Base-by-base conservation (phyloP, 202 grass and related monocot genomes). In the Cymbopogon flexuosus region DNA sequence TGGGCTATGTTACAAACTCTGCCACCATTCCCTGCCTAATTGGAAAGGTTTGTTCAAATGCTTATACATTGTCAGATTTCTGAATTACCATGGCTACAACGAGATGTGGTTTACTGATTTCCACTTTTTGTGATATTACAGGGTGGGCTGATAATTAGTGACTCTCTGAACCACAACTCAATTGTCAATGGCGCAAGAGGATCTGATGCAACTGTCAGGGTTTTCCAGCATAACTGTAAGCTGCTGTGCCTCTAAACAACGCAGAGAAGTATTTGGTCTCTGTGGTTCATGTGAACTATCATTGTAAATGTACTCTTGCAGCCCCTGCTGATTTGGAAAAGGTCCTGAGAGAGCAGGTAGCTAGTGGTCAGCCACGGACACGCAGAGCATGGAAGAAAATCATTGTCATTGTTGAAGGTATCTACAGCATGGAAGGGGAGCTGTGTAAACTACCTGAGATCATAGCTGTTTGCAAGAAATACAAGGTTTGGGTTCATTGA, bases 351-450 rank as follows among this genome's bases (percentile, higher is more conserved):
- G 84, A 94, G 81, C 86, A 94, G 73, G 94, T 97, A 67, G 81
- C 91, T 63, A 83, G 85, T 47, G 89, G 94, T 14, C 94, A 92
- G 22, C 92, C 86, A 86, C 72, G 92, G 40, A 91, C 86, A 65
- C 83, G 79, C 79, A 78, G 81, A 76, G 82, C 88, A 42, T 94
- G 92, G 92, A 94, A 89, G 68, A 94, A 91, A 79, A 94, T 94
- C 63, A 87, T 94, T 51, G 94, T 97, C 69, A 97, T 97, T 72
- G 88, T 97, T 10, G 94, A 94, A 78, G 94, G 94, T 76, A 97
- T 92, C 54, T 97, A 97, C 37, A 97, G 94, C 84, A 97, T 97
- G 94, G 89, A 97, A 90, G 94, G 94, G 37, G 94, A 97, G 72
- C 84, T 92, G 59, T 97, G 94, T 84, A 94, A 94, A 51, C 90